Conservation (phyloP, 345 rosid genomes). For the Lepidium sativum region DNA sequence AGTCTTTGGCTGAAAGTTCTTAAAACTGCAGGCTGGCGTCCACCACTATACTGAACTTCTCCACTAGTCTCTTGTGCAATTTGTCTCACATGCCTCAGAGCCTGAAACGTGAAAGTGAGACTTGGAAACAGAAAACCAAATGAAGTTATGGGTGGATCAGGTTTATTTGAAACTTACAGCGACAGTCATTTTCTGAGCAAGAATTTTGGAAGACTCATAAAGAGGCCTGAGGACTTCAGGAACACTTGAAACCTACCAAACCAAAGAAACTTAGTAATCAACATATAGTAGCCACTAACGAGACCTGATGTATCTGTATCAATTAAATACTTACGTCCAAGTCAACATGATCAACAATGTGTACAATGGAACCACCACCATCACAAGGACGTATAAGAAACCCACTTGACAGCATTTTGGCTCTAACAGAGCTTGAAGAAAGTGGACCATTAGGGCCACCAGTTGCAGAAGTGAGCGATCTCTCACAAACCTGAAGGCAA, state of each 20-base stretch:
- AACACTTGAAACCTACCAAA: slow-evolving; percentile 73
- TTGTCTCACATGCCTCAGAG: slow-evolving; percentile 72
- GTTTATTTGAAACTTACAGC: slow-evolving; percentile 42
- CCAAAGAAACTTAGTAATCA: not conserved
- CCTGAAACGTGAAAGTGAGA: slow-evolving; percentile 36
- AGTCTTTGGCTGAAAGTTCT: slow-evolving; percentile 93
- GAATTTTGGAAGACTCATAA: slow-evolving; percentile 85
- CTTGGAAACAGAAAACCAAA: not conserved
- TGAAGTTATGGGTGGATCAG: not conserved
- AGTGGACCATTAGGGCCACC: slow-evolving; percentile 79
- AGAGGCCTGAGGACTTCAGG: slow-evolving; percentile 96
- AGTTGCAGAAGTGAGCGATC: slow-evolving; percentile 66
- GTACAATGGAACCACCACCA: slow-evolving; percentile 90
- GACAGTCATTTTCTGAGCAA: slow-evolving; percentile 89
- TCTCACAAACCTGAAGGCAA: slow-evolving; percentile 70
- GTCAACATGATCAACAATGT: slow-evolving; percentile 95
- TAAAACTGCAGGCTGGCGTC: slow-evolving; percentile 92
- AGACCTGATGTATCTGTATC: not conserved
- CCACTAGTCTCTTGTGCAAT: slow-evolving; percentile 92
- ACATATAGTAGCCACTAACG: not conserved
- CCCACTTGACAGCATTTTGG: slow-evolving; percentile 90
- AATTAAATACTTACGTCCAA: slow-evolving; percentile 58
- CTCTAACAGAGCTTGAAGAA: slow-evolving; percentile 68
- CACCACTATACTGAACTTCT: slow-evolving; percentile 84
- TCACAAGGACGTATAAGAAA: slow-evolving; percentile 90